Conservation (phyloP, 176 grass and related monocot species). For the Coix lacrymajobi region DNA sequence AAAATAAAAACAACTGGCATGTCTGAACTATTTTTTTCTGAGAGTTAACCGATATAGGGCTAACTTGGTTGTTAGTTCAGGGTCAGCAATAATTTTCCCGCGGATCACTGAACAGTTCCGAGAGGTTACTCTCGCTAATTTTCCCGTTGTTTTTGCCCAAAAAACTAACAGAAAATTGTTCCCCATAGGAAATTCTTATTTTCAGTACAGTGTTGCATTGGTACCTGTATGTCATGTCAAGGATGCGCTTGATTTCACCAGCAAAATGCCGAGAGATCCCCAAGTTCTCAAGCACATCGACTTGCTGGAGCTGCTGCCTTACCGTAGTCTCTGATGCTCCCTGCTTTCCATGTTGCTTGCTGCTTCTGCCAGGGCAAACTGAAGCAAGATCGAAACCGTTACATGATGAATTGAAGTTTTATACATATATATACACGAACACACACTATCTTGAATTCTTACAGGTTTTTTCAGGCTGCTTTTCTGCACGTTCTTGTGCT, state of each 20-base stretch:
- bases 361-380: neutral
- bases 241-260: conserved; percentile 44
- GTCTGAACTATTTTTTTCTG: neutral
- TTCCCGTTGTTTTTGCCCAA: neutral
- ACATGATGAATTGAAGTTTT: neutral
- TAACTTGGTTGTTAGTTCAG: too few relatives aligned
- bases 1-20: too few relatives aligned
- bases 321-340: neutral
- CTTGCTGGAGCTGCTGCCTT: neutral
- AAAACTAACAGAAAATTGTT: neutral
- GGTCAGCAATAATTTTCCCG: too few relatives aligned
- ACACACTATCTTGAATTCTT: neutral
- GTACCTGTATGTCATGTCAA: conserved; percentile 54
- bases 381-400: neutral
- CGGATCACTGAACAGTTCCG: neutral
- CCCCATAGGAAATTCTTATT: neutral
- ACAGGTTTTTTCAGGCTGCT: neutral
- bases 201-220: neutral
- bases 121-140: neutral
- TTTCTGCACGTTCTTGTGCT: neutral
- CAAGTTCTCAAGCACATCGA: conserved; percentile 55
- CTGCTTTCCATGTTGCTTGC: neutral
- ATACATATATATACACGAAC: neutral
- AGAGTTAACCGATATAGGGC: neutral
- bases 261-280: conserved; percentile 53